A percentile compares a stretch with the other conserved stretches of the same genome.
phyloP scores from a whole-genome alignment of 2,329 filamentous ascomycete species.

The Nannizziopsis barbatae region DNA sequence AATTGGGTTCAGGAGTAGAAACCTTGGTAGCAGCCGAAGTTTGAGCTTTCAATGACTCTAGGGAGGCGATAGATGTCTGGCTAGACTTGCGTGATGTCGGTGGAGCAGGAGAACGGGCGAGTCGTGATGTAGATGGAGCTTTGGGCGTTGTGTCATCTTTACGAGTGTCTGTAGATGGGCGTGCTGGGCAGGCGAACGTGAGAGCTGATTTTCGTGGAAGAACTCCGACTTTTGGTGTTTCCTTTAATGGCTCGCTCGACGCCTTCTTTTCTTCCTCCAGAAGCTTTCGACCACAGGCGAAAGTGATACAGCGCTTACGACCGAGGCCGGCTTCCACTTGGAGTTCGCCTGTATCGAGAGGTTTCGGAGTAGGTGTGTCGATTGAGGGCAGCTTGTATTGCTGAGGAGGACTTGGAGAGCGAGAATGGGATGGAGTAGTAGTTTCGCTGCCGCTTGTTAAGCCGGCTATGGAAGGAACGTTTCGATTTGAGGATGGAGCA shows the following conservation, averaged over 20 bases:
- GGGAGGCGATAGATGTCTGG: background rate
- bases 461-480: constrained; percentile 72
- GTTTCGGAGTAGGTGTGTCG: constrained; percentile 2
- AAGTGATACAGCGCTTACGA: constrained; percentile 83
- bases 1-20: background rate
- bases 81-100: constrained; percentile 1
- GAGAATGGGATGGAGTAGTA: constrained; percentile 78
- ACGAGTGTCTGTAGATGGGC: constrained; percentile 20
- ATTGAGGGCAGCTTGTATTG: constrained; percentile 24
- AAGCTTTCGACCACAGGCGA: constrained; percentile 64
- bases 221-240: constrained; percentile 20
- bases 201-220: constrained; percentile 36
- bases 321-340: constrained; percentile 53
- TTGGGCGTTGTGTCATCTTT: constrained; percentile 16
- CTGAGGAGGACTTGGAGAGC: constrained; percentile 78
- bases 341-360: constrained; percentile 39
- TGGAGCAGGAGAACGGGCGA: constrained; percentile 34
- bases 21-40: background rate
- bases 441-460: constrained; percentile 89
- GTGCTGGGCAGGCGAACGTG: constrained; percentile 38
- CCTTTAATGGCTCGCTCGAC: constrained; percentile 22
- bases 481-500: constrained; percentile 45
- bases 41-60: background rate
- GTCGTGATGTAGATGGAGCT: constrained; percentile 21
- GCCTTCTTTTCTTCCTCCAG: constrained; percentile 29